phyloP scores from a whole-genome alignment of 2,329 filamentous ascomycete genomes.

The Parafenestella ontariensis region DNA sequence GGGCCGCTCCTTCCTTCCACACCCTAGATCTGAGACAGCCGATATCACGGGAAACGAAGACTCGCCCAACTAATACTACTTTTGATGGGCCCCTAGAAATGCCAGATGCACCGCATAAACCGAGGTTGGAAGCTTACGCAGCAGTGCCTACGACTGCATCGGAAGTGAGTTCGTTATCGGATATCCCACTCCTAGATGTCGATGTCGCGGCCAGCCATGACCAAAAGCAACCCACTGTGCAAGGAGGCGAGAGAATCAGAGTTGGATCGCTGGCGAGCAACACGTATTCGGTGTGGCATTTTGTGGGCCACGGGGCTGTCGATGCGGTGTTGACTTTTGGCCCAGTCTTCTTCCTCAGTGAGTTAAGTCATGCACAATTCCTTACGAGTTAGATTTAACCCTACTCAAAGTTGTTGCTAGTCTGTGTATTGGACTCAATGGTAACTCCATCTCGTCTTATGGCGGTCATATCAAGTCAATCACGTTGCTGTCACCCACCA shows the following conservation, averaged over 20 bases:
- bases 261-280: neutral
- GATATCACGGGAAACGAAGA: neutral
- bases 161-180: neutral
- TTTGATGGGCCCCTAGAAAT: neutral
- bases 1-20: neutral
- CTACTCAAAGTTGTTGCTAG: slow-evolving; percentile 3
- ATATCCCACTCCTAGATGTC: neutral
- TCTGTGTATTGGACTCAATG: slow-evolving; percentile 5
- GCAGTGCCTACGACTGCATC: neutral
- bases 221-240: neutral
- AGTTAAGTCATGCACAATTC: neutral
- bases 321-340: slow-evolving; percentile 1
- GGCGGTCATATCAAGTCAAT: slow-evolving; percentile 13
- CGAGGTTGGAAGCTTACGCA: neutral
- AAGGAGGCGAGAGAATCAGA: neutral
- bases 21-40: neutral
- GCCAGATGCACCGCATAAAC: neutral
- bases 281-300: neutral
- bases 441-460: slow-evolving; percentile 1
- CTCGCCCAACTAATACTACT: neutral
- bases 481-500: slow-evolving; percentile 13
- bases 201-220: neutral
- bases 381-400: neutral
- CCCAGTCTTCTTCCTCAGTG: neutral
- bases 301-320: neutral